Base-by-base conservation (phyloP, 495 filamentous ascomycete species). In the Neurospora sp. region DNA sequence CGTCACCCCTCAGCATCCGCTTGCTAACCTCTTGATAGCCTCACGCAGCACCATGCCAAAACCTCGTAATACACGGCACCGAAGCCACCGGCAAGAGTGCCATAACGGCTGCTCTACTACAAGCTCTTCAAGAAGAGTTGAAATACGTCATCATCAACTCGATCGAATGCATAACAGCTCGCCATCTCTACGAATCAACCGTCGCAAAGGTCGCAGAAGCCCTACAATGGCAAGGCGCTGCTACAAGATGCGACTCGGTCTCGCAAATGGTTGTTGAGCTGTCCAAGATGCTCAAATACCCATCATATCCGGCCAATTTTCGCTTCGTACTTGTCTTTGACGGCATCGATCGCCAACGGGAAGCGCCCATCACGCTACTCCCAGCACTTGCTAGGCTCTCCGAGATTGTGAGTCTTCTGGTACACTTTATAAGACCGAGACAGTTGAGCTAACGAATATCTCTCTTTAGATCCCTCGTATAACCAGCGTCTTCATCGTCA, bases 81-180 rank as follows among this genome's bases (percentile, higher is more conserved):
- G 90, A 93, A 74, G 90, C 94, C n/a, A 98, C 95, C 0, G 96
- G 96, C 74, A 98, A 98, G 82, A 92, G 87, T 37, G 86, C 88
- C 69, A 87, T 97, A 69, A 82, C 92, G 31, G 83, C 84, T 53
- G 83, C 86, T 9, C 83, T 96, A 20, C 87, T 98, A 20, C n/a
- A 61, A 74, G 3, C 37, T 71, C 22, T 38, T 35, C 12, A 73
- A 74, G 70, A 72, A 9, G 74, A 73, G 35, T 37, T 37, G 0
- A 37, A 6, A 45, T 90, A 92, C 76, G 90, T 92, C 40, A 87
- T 97, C 72, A 83, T 97, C 69, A 90, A 89, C 73, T 94, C 90
- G 42, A 82, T 87, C 70, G 95, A 98, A 85, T 98, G 94, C 77
- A 92, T 99, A 70, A 97, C 94, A 0, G 90, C 89, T 0, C 90